Conservation (phyloP, 192 early-diverging fungal species). For the Powellomyces hirtus region DNA sequence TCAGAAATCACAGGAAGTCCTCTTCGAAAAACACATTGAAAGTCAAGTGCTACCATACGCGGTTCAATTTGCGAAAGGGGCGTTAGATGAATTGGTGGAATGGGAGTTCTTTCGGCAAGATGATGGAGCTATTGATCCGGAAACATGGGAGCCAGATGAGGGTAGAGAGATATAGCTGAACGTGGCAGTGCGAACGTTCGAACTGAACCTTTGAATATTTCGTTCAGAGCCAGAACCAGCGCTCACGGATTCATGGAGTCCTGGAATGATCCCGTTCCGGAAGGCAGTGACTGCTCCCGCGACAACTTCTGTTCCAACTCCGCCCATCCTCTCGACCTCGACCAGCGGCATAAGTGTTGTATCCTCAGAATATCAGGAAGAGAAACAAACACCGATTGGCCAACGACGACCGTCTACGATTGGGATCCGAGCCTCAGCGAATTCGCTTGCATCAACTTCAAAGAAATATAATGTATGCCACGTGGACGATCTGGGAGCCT, state of each 20-base stretch:
- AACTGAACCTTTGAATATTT: background rate
- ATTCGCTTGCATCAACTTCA: no score
- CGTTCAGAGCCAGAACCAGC: slow-evolving; percentile 46
- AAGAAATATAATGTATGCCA: background rate
- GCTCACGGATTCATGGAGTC: slow-evolving; percentile 45
- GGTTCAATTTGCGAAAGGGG: slow-evolving; percentile 47
- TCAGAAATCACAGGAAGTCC: slow-evolving; percentile 43
- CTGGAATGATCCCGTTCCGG: slow-evolving; percentile 42
- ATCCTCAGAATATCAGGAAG: background rate
- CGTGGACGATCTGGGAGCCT: no score
- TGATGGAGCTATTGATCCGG: slow-evolving; percentile 36
- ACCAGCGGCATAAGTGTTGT: background rate
- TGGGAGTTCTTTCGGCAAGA: slow-evolving; percentile 54
- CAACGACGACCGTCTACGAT: background rate
- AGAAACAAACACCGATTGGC: background rate
- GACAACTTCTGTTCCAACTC: background rate
- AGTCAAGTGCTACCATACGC: slow-evolving; percentile 57
- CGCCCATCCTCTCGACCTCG: slow-evolving; percentile 1
- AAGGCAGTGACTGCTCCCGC: background rate
- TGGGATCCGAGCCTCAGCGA: no score
- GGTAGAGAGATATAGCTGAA: slow-evolving; percentile 21
- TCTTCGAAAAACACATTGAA: slow-evolving; percentile 61
- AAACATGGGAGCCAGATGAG: slow-evolving; percentile 50
- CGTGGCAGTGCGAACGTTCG: background rate
- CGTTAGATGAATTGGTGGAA: slow-evolving; percentile 43